phyloP scores from a whole-genome alignment of 2,329 filamentous ascomycete species.

The Colletotrichum magnum region DNA sequence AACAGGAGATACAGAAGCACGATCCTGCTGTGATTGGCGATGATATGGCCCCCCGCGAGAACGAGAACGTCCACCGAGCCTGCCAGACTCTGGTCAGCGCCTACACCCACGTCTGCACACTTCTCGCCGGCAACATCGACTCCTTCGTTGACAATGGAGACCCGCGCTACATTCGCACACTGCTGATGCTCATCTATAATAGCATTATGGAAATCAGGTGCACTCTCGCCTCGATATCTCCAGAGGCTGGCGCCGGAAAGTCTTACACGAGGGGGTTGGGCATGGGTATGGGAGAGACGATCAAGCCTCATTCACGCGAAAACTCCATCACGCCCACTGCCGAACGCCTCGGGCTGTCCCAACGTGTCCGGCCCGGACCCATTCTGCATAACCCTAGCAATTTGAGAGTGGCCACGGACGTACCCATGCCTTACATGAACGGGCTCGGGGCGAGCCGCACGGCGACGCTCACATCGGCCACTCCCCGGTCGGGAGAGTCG shows the following conservation, averaged over 20 bases:
- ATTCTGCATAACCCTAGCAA: constrained; percentile 66
- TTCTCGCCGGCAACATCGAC: constrained; percentile 73
- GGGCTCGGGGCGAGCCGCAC: constrained; percentile 56
- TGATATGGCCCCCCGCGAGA: constrained; percentile 65
- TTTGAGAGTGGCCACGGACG: constrained; percentile 70
- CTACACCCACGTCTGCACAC: constrained; percentile 75
- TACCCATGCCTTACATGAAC: constrained; percentile 64
- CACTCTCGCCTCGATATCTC: constrained; percentile 57
- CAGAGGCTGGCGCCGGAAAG: constrained; percentile 45
- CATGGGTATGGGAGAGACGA: constrained; percentile 59
- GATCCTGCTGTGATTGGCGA: constrained; percentile 66
- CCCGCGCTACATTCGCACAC: constrained; percentile 75
- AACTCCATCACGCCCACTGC: constrained; percentile 67
- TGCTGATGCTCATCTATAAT: constrained; percentile 75
- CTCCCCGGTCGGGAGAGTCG: constrained; percentile 86
- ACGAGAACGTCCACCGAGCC: constrained; percentile 74
- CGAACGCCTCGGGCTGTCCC: constrained; percentile 58
- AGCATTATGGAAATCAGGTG: constrained; percentile 77
- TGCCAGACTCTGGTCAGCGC: constrained; percentile 75
- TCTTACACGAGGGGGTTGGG: constrained; percentile 24
- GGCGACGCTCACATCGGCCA: constrained; percentile 71
- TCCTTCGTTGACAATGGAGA: constrained; percentile 76
- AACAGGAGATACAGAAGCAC: constrained; percentile 75
- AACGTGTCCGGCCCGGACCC: constrained; percentile 55
- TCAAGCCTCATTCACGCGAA: constrained; percentile 66